Base-by-base conservation (phyloP, 2,329 filamentous ascomycete genomes). In the Penicillium hesseltinei region DNA sequence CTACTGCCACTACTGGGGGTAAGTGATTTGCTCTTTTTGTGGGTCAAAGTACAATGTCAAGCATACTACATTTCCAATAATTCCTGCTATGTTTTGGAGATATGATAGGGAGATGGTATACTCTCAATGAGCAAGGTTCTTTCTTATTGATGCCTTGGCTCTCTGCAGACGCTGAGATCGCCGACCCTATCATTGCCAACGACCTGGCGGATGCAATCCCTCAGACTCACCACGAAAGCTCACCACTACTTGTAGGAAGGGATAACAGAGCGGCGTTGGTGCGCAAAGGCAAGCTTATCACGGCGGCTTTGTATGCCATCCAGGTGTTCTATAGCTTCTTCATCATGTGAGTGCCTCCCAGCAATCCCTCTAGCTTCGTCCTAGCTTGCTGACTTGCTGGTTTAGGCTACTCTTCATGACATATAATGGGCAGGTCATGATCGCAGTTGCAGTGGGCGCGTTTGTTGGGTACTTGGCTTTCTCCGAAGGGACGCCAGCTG, bases 291-390 rank as follows among this genome's bases (percentile, higher is more conserved):
- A 92, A 90, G 75, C 72, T 95, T 60, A 79, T 91, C 74, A 93
- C 96, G 81, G 90, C 90, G 29, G 76, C 84, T 33, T 78, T 99
- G 55, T 99, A 99, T 79, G 93, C 88, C 21, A 76, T 94, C 51
- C 94, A 99, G 80, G 95, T 94, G 66, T 97, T 97, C 76, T 99
- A 99, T 76, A 95, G 92, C 46, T 97, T 99, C 71, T 97, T 99
- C 83, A 92, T 99, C 73, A 99, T 99, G 94, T 97, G 75, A 87
- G 93, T 87, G 29, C 9, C 45, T 53, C 21, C 31, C 2, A 7
- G 13, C 5, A 38, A 47, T 9, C 3, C 25, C 11, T 19, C 5
- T 17, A 29, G 31, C 45, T 10, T 40, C 19, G 31, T 33, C 23
- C 35, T 50, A 23, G 11, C 19, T 48, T 40, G 38, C 48, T 56